Conservation (phyloP, 2,329 filamentous ascomycete species). For the Nothopassalora personata region DNA sequence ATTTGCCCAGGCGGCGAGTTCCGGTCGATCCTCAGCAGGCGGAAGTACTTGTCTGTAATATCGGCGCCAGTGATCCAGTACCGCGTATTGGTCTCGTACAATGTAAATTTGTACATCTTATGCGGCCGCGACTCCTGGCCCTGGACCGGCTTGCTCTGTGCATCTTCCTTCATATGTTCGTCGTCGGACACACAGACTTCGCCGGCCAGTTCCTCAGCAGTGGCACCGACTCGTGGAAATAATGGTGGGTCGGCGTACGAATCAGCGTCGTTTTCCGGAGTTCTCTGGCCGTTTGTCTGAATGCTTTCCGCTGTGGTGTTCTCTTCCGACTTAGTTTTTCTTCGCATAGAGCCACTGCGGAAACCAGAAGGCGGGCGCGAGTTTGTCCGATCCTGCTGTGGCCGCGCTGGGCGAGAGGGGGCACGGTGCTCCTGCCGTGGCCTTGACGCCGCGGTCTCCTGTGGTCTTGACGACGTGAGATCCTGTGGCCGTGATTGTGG, state of each 20-base stretch:
- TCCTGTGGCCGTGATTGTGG: not conserved
- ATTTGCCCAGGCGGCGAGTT: slow-evolving; percentile 74
- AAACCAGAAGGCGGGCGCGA: not conserved
- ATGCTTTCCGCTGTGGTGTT: not conserved
- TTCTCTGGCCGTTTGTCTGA: not conserved
- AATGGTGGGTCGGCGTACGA: slow-evolving; percentile 21
- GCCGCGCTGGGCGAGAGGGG: not conserved
- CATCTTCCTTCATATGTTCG: slow-evolving; percentile 19
- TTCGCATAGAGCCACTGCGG: not conserved
- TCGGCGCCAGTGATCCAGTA: slow-evolving; percentile 96
- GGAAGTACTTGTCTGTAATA: slow-evolving; percentile 79
- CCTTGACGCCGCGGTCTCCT: too few species aligned
- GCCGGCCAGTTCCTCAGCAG: slow-evolving; percentile 23
- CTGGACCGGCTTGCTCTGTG: slow-evolving; percentile 10
- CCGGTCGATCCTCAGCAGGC: slow-evolving; percentile 90
- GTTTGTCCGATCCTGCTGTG: not conserved
- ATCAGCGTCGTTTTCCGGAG: not conserved
- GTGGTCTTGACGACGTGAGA: too few species aligned
- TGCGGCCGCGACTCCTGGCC: slow-evolving; percentile 20
- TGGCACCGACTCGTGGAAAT: slow-evolving; percentile 26
- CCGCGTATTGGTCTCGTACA: slow-evolving; percentile 89
- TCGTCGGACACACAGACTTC: slow-evolving; percentile 20
- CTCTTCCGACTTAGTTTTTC: not conserved
- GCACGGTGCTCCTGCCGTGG: too few species aligned
- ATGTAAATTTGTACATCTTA: slow-evolving; percentile 88